Evolutionary conservation across 2,329 filamentous ascomycete species (phyloP).

Genomic region (Penicillium sp.): DNA sequence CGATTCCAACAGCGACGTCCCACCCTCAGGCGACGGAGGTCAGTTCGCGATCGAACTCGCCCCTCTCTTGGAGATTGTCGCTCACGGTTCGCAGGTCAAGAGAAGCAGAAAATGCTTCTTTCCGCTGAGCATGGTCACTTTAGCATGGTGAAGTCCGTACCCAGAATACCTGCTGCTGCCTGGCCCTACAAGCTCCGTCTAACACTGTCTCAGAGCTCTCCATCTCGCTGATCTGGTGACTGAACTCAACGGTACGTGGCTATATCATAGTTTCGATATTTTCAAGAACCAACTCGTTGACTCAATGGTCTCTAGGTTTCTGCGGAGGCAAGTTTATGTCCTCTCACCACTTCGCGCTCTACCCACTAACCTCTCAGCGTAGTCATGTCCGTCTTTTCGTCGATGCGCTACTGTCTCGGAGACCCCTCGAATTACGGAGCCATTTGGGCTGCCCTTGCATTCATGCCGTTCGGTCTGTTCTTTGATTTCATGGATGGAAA

Average conservation of each 20-base stretch:
- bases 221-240: constrained; percentile 53
- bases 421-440: constrained; percentile 63
- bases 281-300: constrained; percentile 17
- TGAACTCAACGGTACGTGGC: constrained; percentile 47
- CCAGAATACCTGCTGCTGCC: constrained; percentile 3
- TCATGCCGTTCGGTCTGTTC: constrained; percentile 91
- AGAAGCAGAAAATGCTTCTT: constrained; percentile 51
- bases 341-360: constrained; percentile 5
- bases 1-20: constrained; percentile 27
- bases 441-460: constrained; percentile 76
- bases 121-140: constrained; percentile 50
- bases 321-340: constrained; percentile 46
- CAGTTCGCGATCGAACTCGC: constrained; percentile 18
- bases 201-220: constrained; percentile 38
- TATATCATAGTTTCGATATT: background rate
- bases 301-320: constrained; percentile 37
- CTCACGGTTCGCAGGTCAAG: constrained; percentile 38
- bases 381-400: constrained; percentile 94
- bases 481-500: constrained; percentile 98
- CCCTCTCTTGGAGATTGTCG: constrained; percentile 6
- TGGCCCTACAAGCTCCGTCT: constrained; percentile 3
- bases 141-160: constrained; percentile 48
- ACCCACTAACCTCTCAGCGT: constrained; percentile 20
- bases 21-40: constrained; percentile 35
- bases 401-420: constrained; percentile 85